These are phyloP conservation scores for Triticum turgidum DNA, from an alignment of 176 grass and related monocot species.

Conservation along the genomic window DNA sequence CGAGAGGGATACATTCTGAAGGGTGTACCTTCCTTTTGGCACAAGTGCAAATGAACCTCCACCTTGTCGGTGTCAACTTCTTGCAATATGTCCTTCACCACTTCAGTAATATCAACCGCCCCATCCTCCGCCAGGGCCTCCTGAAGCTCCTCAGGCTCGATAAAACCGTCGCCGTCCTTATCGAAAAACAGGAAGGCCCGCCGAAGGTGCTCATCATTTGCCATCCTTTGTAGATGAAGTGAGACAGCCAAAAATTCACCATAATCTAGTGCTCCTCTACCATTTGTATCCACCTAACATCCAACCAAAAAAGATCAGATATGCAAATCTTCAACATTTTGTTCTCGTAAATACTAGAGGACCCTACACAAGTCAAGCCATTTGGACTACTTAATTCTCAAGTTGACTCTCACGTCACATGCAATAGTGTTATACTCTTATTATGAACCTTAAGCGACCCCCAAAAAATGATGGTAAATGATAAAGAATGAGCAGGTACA, in stretches of 20 bases:
- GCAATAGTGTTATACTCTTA: not conserved
- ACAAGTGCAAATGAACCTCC: not conserved
- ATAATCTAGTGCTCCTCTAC: conserved; percentile 75
- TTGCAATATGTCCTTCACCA: conserved; percentile 72
- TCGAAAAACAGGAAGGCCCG: conserved; percentile 86
- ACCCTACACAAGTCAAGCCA: not conserved
- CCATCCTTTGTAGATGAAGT: conserved; percentile 86
- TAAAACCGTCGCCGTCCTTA: conserved; percentile 74
- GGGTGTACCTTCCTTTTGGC: not conserved
- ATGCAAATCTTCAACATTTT: not conserved
- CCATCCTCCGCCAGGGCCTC: conserved; percentile 68
- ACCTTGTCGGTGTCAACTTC: conserved; percentile 95
- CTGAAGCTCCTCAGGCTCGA: conserved; percentile 71
- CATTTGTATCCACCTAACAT: conserved; percentile 71
- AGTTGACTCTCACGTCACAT: not conserved
- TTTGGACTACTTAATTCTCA: conserved; percentile 16
- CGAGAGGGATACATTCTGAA: not conserved
- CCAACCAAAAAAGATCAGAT: conserved; percentile 21
- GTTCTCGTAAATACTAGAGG: not conserved
- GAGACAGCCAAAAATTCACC: conserved; percentile 85
- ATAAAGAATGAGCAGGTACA: not conserved
- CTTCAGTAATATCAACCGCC: conserved; percentile 50
- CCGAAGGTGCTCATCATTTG: conserved; percentile 77
- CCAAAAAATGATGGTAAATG: not conserved
- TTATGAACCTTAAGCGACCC: conserved; percentile 1